Conservation (phyloP, 371 early-diverging fungal genomes). For the Mucor piriformis region DNA sequence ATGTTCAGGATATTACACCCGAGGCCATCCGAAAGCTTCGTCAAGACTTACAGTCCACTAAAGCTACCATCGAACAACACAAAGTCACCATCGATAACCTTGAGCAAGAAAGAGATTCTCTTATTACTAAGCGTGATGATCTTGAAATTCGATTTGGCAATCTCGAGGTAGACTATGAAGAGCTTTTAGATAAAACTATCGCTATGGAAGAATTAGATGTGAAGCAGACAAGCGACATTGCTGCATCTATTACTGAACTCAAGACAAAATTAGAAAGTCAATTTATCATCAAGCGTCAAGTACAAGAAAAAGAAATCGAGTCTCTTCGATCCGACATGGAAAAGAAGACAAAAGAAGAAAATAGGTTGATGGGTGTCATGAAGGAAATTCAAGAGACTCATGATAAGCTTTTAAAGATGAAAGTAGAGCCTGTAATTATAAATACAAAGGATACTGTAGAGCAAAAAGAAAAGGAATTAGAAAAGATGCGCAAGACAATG, state of each 20-base stretch:
- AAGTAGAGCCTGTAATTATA: slow-evolving; percentile 29
- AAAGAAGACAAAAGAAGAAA: slow-evolving; percentile 75
- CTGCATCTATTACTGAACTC: slow-evolving; percentile 76
- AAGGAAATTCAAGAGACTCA: slow-evolving; percentile 64
- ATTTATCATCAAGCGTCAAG: slow-evolving; percentile 75
- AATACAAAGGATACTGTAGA: slow-evolving; percentile 29
- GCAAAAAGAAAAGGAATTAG: slow-evolving; percentile 83
- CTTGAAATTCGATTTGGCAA: slow-evolving; percentile 72
- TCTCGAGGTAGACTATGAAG: slow-evolving; percentile 89
- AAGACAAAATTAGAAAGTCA: slow-evolving; percentile 85
- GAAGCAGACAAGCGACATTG: slow-evolving; percentile 60
- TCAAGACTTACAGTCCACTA: slow-evolving; percentile 76
- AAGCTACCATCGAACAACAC: slow-evolving; percentile 68
- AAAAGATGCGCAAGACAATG: slow-evolving; percentile 88
- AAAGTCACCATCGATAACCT: slow-evolving; percentile 71
- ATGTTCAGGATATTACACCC: slow-evolving; percentile 33
- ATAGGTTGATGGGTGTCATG: slow-evolving; percentile 57
- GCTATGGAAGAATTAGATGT: slow-evolving; percentile 80
- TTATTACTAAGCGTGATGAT: slow-evolving; percentile 69
- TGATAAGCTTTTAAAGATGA: slow-evolving; percentile 62
- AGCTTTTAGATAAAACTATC: slow-evolving; percentile 90
- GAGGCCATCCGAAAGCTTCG: slow-evolving; percentile 48
- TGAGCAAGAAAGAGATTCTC: slow-evolving; percentile 61
- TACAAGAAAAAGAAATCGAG: slow-evolving; percentile 82
- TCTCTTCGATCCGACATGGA: slow-evolving; percentile 67